Conservation (phyloP, 108 stramenopile species). For the Epipyxis sp. region DNA sequence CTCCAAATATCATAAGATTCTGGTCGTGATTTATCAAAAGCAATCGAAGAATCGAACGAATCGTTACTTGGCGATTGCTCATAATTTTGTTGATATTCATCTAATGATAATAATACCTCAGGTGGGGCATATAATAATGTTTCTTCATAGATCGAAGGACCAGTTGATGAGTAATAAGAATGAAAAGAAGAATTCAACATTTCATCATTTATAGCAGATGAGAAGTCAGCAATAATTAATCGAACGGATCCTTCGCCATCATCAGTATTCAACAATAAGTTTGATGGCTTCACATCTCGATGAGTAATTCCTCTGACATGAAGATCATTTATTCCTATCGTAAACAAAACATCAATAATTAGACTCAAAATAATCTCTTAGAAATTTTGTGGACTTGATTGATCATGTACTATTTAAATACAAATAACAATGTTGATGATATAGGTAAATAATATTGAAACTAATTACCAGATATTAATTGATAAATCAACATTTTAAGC, state of each 20-base stretch:
- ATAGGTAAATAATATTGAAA: no score
- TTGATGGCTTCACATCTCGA: slow-evolving; percentile 54
- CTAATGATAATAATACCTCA: slow-evolving; percentile 46
- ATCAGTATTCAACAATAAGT: slow-evolving; percentile 41
- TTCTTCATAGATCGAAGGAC: slow-evolving; percentile 46
- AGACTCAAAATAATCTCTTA: slow-evolving; percentile 39
- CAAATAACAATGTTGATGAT: no score
- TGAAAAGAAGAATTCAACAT: slow-evolving; percentile 31
- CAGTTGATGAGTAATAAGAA: slow-evolving; percentile 40
- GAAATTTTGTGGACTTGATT: slow-evolving; percentile 33
- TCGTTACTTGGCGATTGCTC: neutral
- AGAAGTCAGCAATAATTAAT: slow-evolving; percentile 49
- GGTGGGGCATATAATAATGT: slow-evolving; percentile 53
- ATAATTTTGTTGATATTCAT: neutral
- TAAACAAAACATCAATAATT: slow-evolving; percentile 30
- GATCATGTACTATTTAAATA: no score
- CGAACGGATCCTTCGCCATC: neutral
- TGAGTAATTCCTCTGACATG: slow-evolving; percentile 42
- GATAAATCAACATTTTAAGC: no score
- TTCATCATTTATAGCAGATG: slow-evolving; percentile 48
- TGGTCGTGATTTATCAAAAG: slow-evolving; percentile 41
- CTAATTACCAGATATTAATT: no score
- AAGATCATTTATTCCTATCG: slow-evolving; percentile 39
- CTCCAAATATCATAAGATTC: slow-evolving; percentile 55
- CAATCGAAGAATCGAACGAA: neutral